phyloP scores from a whole-genome alignment of 768 basidiomycete species.

The Tylopilus plumbeoviolaceoides region DNA sequence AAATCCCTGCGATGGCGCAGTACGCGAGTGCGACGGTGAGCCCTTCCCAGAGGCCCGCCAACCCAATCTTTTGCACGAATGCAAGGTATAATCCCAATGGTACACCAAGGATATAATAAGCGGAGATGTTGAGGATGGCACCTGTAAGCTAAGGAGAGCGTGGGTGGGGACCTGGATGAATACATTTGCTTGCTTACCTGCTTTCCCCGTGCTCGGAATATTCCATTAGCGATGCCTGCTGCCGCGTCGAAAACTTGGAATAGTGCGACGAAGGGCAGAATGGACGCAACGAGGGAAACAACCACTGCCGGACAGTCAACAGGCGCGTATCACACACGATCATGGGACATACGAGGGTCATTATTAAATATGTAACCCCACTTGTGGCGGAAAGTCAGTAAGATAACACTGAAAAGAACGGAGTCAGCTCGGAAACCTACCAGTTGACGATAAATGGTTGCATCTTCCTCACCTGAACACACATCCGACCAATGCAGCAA shows the following conservation, averaged over 20 bases:
- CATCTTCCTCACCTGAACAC: constrained; percentile 51
- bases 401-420: constrained; percentile 41
- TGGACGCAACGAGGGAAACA: constrained; percentile 44
- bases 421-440: background rate
- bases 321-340: background rate
- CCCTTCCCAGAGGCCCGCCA: constrained; percentile 84
- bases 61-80: constrained; percentile 51
- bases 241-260: constrained; percentile 87
- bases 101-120: constrained; percentile 82
- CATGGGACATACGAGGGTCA: no score
- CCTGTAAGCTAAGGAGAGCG: constrained; percentile 49
- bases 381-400: constrained; percentile 56
- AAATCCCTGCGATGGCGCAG: constrained; percentile 53
- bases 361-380: no score
- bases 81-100: constrained; percentile 79
- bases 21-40: constrained; percentile 65
- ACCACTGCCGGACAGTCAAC: constrained; percentile 38
- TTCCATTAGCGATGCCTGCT: constrained; percentile 62
- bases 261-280: constrained; percentile 71
- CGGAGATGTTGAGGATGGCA: constrained; percentile 56
- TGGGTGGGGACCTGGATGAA: background rate
- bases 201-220: constrained; percentile 80
- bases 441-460: background rate
- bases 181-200: constrained; percentile 42
- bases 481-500: constrained; percentile 59